Percentiles rank a stretch among this genome's conserved stretches.
Evolutionary conservation across 139 green algal genomes (phyloP).

Genomic region (Coelastrella sp.): DNA sequence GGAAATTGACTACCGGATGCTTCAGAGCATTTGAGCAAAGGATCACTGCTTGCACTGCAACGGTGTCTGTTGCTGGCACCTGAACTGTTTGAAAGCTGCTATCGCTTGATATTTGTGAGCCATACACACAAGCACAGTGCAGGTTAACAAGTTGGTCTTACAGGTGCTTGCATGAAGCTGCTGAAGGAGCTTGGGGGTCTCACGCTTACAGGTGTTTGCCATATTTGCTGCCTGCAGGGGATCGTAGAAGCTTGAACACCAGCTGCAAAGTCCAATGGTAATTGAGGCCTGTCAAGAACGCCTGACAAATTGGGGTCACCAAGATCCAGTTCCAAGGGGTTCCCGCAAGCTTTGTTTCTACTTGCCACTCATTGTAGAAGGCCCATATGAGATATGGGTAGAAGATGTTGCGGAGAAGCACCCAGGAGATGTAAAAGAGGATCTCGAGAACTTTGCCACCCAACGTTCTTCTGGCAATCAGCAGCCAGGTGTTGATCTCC

Average conservation of each 20-base stretch:
- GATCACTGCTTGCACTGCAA: neutral
- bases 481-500: constrained; percentile 70
- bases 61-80: neutral
- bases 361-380: constrained; percentile 62
- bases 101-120: too few relatives aligned
- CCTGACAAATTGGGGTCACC: constrained; percentile 59
- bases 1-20: too few relatives aligned
- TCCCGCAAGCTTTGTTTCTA: constrained; percentile 44
- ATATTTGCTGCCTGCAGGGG: neutral
- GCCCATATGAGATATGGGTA: constrained; percentile 68
- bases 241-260: constrained; percentile 40
- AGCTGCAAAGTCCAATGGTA: constrained; percentile 59
- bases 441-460: constrained; percentile 17
- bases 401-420: constrained; percentile 64
- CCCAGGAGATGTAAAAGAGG: constrained; percentile 67
- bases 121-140: constrained; percentile 10
- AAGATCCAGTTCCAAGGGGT: constrained; percentile 61
- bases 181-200: neutral
- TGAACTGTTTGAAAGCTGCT: neutral
- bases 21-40: neutral
- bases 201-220: constrained; percentile 44
- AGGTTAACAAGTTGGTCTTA: neutral
- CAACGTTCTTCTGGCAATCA: constrained; percentile 63
- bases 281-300: constrained; percentile 57
- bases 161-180: neutral